Evolutionary conservation across 129 eudicot genomes (phyloP).

Genomic region (Helianthus tuberosus): DNA sequence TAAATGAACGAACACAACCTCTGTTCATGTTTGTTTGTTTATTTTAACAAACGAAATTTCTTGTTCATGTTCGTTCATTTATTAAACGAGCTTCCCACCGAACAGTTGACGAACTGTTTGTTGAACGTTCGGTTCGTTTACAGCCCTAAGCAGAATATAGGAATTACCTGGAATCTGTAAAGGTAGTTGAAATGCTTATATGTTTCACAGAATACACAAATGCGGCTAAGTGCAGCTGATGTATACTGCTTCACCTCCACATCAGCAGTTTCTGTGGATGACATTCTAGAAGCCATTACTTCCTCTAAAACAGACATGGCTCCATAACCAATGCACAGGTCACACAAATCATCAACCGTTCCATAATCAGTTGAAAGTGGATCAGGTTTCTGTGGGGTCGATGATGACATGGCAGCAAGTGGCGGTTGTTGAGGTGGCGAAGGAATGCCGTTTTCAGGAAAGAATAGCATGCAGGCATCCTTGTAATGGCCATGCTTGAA

Average conservation of each 20-base stretch:
- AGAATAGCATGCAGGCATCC: constrained; percentile 87
- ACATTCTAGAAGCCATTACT: constrained; percentile 73
- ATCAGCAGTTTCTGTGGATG: constrained; percentile 42
- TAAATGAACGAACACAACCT: too few species aligned
- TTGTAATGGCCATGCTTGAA: constrained; percentile 87
- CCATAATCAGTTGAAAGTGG: constrained; percentile 91
- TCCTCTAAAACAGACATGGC: constrained; percentile 90
- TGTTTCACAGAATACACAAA: constrained; percentile 87
- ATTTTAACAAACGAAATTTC: too few species aligned
- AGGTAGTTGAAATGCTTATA: constrained; percentile 91
- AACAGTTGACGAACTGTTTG: too few species aligned
- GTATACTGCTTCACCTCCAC: constrained; percentile 64
- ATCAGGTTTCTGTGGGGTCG: constrained; percentile 90
- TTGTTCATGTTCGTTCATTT: too few species aligned
- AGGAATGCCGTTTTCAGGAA: constrained; percentile 81
- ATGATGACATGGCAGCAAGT: constrained; percentile 55
- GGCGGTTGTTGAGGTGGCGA: constrained; percentile 73
- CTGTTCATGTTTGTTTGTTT: too few species aligned
- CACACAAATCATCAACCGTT: constrained; percentile 85
- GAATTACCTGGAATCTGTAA: constrained; percentile 77
- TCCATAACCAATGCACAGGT: constrained; percentile 82
- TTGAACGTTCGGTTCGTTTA: too few species aligned
- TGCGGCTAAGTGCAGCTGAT: constrained; percentile 75
- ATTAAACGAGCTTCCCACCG: too few species aligned
- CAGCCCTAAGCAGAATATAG: not conserved